Conservation (phyloP, 1,139 yeast species). For the Taphrina pruni region DNA sequence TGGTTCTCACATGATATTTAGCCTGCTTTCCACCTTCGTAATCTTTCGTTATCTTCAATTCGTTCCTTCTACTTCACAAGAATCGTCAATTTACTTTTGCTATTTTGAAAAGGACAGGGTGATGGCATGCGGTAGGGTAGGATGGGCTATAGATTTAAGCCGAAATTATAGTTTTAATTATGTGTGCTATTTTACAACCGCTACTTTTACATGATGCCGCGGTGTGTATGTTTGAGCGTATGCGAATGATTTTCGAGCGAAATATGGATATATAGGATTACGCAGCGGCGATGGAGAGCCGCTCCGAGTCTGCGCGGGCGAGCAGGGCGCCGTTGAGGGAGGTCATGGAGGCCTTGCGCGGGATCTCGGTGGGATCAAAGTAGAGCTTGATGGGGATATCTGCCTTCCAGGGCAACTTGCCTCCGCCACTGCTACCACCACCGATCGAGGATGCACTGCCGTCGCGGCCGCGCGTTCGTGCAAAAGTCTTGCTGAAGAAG, state of each 20-base stretch:
- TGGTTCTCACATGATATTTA: too few relatives aligned
- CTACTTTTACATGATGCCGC: neutral
- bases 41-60: neutral
- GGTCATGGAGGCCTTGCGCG: constrained; percentile 48
- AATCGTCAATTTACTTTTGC: too few relatives aligned
- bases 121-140: too few relatives aligned
- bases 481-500: constrained; percentile 20
- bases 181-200: neutral
- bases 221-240: neutral
- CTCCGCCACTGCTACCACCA: neutral
- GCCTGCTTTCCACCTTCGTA: too few relatives aligned
- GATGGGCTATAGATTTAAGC: too few relatives aligned
- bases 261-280: too few relatives aligned
- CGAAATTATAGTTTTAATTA: neutral
- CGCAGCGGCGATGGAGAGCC: neutral
- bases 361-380: constrained; percentile 23
- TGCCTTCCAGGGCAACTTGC: constrained; percentile 30
- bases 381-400: constrained; percentile 34
- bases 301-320: constrained; percentile 1
- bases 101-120: too few relatives aligned
- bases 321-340: neutral
- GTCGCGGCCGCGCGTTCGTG: neutral
- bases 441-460: too few relatives aligned
- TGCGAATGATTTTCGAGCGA: neutral
- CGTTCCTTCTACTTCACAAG: neutral